Base-by-base conservation (phyloP, 169 alveolate genomes). In the Perkinsus marinus region DNA sequence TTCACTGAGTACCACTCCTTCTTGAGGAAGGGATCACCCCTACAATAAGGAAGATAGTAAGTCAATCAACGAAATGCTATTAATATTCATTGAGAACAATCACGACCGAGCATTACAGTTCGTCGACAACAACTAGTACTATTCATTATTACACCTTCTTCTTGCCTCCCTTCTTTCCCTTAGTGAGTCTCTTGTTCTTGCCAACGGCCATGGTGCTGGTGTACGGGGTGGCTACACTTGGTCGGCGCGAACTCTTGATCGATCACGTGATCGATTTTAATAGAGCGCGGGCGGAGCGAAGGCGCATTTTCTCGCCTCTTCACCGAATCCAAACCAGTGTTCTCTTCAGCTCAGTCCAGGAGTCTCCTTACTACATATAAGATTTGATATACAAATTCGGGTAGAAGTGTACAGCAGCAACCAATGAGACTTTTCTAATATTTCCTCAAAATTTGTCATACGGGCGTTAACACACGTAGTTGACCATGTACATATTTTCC, bases 1-100 rank as follows among this genome's bases (percentile, higher is more conserved):
- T 97, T 97, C 89, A 98, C 96, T 93, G 97, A 98, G 96, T 98
- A 98, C 98, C 99, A 98, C 97, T 98, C 99, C 96, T 98, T 98
- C 96, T 97, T 96, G 92, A 97, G 93, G 97, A 98, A 98, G 57
- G 99, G 99, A 95, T 98, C 99, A 39, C 98, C 98, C 89, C 91
- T 89, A 68, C 39, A 39, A 39, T 3, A 30, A 79, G 43, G 39
- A 79, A n/a, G n/a, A n/a, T n/a, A n/a, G n/a, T 9, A 79, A 26
- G 22, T 39, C 39, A 79, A n/a, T n/a, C n/a, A n/a, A n/a, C n/a
- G n/a, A n/a, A n/a, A n/a, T n/a, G n/a, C n/a, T n/a, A n/a, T n/a
- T n/a, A n/a, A n/a, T n/a, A n/a, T n/a, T n/a, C n/a, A n/a, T n/a
- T n/a, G n/a, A n/a, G n/a, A n/a, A n/a, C n/a, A n/a, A n/a, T n/a